A percentile compares a stretch with the other conserved stretches of the same genome.
Conservation (phyloP, 768 basidiomycete genomes). For the Pholiota conissans region DNA sequence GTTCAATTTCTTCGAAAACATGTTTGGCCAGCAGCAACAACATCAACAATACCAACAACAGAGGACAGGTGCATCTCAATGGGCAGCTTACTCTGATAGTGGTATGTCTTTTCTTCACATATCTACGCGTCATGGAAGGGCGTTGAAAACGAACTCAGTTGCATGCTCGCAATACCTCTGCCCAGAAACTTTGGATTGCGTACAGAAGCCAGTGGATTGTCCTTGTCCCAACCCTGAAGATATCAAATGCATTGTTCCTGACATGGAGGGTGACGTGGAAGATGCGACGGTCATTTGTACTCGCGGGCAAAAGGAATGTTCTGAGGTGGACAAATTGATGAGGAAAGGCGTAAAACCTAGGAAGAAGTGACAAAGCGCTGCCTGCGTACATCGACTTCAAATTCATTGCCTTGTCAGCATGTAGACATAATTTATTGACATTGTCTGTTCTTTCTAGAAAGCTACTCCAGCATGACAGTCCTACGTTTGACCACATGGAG, state of each 20-base stretch:
- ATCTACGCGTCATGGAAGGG: not conserved
- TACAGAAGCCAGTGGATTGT: slow-evolving; percentile 59
- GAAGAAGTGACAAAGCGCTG: slow-evolving; percentile 14
- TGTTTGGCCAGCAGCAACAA: slow-evolving; percentile 62
- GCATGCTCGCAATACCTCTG: slow-evolving; percentile 76
- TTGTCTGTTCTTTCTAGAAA: not conserved
- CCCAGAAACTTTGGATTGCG: slow-evolving; percentile 73
- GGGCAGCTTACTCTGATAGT: slow-evolving; percentile 63
- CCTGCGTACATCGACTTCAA: slow-evolving; percentile 10
- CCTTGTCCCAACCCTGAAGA: slow-evolving; percentile 80
- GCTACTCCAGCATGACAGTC: not conserved
- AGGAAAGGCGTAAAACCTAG: slow-evolving; percentile 33
- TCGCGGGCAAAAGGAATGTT: slow-evolving; percentile 64
- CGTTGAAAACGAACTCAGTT: slow-evolving; percentile 38
- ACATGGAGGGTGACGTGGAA: slow-evolving; percentile 44
- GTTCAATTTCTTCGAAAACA: slow-evolving; percentile 77
- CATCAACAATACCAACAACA: slow-evolving; percentile 65
- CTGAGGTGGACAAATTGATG: slow-evolving; percentile 57
- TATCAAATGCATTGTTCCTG: slow-evolving; percentile 74
- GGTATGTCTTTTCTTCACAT: slow-evolving; percentile 40
- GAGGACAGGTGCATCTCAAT: slow-evolving; percentile 56
- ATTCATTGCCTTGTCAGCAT: slow-evolving; percentile 1
- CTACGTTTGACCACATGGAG: not conserved
- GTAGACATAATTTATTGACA: not conserved
- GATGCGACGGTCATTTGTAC: slow-evolving; percentile 70